These are phyloP conservation scores for Staphylotrichum longicolle DNA, from an alignment of 495 filamentous ascomycete species.

Conservation along the genomic window DNA sequence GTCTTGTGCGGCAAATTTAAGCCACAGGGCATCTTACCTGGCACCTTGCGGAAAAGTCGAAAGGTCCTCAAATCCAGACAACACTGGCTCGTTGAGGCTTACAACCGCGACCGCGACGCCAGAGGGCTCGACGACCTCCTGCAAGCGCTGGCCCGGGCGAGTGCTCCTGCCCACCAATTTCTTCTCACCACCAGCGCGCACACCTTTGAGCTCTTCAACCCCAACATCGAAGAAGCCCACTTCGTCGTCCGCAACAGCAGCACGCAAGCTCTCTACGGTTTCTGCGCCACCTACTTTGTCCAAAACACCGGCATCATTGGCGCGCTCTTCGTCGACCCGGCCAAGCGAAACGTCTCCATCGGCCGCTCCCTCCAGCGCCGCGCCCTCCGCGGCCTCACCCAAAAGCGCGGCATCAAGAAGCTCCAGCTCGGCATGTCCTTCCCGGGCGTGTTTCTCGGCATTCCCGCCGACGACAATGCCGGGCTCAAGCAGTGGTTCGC, in stretches of 20 bases:
- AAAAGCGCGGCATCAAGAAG: slow-evolving; percentile 63
- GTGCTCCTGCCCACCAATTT: slow-evolving; percentile 56
- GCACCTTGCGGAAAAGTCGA: slow-evolving; percentile 76
- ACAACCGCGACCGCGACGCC: slow-evolving; percentile 72
- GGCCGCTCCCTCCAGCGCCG: slow-evolving; percentile 80
- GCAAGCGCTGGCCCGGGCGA: slow-evolving; percentile 56
- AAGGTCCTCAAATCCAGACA: slow-evolving; percentile 78
- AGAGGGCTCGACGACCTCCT: slow-evolving; percentile 67
- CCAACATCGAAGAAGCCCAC: slow-evolving; percentile 70
- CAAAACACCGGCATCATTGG: slow-evolving; percentile 74
- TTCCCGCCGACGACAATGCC: slow-evolving; percentile 56
- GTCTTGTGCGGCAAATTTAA: slow-evolving; percentile 74
- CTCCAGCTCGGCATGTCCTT: slow-evolving; percentile 77
- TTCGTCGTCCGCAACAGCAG: slow-evolving; percentile 90
- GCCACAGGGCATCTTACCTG: slow-evolving; percentile 71
- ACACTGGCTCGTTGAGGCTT: slow-evolving; percentile 85
- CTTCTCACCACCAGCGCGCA: slow-evolving; percentile 67
- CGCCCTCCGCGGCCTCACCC: slow-evolving; percentile 66
- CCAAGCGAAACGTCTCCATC: slow-evolving; percentile 79
- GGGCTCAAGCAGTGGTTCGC: slow-evolving; percentile 56
- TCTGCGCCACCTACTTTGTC: slow-evolving; percentile 82
- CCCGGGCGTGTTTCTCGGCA: slow-evolving; percentile 75
- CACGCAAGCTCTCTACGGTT: slow-evolving; percentile 82
- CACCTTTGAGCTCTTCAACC: slow-evolving; percentile 68
- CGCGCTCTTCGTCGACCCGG: slow-evolving; percentile 78